Base-by-base conservation (phyloP, 1,139 yeast genomes). In the Candida sanyaensis region DNA sequence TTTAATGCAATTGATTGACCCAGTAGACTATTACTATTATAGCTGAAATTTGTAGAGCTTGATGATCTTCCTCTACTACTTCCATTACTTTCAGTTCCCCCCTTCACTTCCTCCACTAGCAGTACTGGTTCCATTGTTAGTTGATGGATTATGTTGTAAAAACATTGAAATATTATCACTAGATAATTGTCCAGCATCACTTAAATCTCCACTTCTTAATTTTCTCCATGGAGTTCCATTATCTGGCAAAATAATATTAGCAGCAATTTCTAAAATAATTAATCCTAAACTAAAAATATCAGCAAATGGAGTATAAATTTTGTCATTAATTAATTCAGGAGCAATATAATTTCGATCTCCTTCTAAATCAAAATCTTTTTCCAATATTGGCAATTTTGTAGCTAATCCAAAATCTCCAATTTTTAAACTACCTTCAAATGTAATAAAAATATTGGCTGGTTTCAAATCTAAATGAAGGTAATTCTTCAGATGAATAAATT, bases 281-380 rank as follows among this genome's bases (percentile, higher is more conserved):
- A 95, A 74, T 0, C 99, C 99, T 42, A 92, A 78, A 30, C 97
- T 88, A 66, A 93, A 93, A 10, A 93, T 84, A 65, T 93, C 99
- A 0, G 99, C 98, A 51, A 93, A 92, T 56, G 88, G 91, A 44
- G 91, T 92, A 62, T 93, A 93, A 46, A 81, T 78, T 60, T 90
- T 91, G 48, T 81, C 84, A 38, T 92, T 83, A 49, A 93, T 84
- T 34, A 93, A 84, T 65, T 93, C 99, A 1, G 99, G 99, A 0
- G 99, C 99, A 68, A 93, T 93, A 66, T 93, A 93, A 65, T 93
- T 97, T 43, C 99, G 77, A 64, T 95, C 99, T 31, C 99, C 99
- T 68, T 95, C 99, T 55, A 96, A 80, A 65, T 93, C 99, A 61
- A 90, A 80, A 54, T 75, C 83, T 49, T 70, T 76, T 48, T 77